phyloP scores from a whole-genome alignment of 2,329 filamentous ascomycete species.

The Juglanconis oblonga region DNA sequence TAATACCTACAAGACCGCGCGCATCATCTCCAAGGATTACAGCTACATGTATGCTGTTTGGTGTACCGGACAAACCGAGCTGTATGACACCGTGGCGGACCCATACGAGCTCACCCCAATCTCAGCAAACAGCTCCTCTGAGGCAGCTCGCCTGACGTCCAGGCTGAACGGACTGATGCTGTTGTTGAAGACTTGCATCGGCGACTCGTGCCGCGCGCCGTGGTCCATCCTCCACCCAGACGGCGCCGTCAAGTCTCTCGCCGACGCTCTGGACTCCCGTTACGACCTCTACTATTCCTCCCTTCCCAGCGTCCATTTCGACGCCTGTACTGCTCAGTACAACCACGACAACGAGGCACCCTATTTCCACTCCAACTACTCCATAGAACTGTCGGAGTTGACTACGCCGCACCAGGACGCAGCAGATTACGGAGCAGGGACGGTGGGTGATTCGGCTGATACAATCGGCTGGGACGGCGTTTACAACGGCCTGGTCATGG shows the following conservation, averaged over 20 bases:
- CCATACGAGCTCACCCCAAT: conserved; percentile 51
- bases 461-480: conserved; percentile 16
- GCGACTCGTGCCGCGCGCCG: conserved; percentile 50
- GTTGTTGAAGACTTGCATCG: conserved; percentile 60
- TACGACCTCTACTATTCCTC: conserved; percentile 52
- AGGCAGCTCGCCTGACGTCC: conserved; percentile 35
- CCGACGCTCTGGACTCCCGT: conserved; percentile 43
- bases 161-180: conserved; percentile 58
- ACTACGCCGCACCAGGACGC: conserved; percentile 16
- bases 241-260: conserved; percentile 47
- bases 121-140: conserved; percentile 28
- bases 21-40: conserved; percentile 53
- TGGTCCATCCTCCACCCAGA: conserved; percentile 57
- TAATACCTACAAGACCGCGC: conserved; percentile 61
- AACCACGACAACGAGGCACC: conserved; percentile 17
- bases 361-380: conserved; percentile 18
- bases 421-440: conserved; percentile 8
- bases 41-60: conserved; percentile 65
- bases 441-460: background rate
- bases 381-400: conserved; percentile 6
- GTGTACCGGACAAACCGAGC: conserved; percentile 66
- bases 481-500: conserved; percentile 5
- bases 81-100: conserved; percentile 60
- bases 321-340: conserved; percentile 10
- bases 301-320: conserved; percentile 15